These are phyloP conservation scores for Magnusiomyces ingens DNA, from an alignment of 1,139 yeast species.

Conservation along the genomic window DNA sequence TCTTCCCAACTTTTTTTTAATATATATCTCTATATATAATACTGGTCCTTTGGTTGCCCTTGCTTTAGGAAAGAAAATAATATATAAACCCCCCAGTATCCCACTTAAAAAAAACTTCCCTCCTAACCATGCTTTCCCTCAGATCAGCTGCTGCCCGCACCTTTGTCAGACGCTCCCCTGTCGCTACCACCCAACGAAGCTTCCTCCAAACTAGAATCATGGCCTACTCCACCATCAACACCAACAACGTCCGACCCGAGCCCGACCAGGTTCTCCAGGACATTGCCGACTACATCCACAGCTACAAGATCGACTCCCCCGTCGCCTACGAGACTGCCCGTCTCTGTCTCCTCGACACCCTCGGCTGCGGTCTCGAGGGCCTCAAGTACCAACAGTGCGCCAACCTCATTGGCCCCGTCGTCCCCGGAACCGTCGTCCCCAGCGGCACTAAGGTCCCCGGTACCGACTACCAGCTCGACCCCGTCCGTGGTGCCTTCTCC, in stretches of 20 bases:
- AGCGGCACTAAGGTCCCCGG: constrained; percentile 51
- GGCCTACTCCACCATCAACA: constrained; percentile 27
- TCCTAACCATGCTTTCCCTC: constrained; percentile 1
- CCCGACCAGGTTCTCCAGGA: constrained; percentile 45
- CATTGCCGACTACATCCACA: constrained; percentile 47
- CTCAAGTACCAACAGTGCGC: constrained; percentile 46
- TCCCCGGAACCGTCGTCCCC: constrained; percentile 49
- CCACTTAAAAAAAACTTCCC: not conserved
- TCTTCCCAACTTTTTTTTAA: not conserved
- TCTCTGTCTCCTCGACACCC: constrained; percentile 47
- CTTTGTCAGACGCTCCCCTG: not conserved
- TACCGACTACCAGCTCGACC: constrained; percentile 45
- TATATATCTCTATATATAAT: not conserved
- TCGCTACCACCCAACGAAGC: constrained; percentile 45
- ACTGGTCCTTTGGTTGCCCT: no score
- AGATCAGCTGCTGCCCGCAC: not conserved
- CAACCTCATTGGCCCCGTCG: constrained; percentile 46
- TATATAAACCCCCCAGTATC: no score
- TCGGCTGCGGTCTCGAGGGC: constrained; percentile 58
- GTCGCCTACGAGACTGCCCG: constrained; percentile 49
- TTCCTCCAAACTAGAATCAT: constrained; percentile 37
- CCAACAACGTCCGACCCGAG: constrained; percentile 43
- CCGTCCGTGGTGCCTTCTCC: constrained; percentile 51
- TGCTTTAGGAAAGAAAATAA: no score
- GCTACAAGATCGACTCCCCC: constrained; percentile 40